These are phyloP conservation scores for Hortaea werneckii DNA, from an alignment of 2,329 filamentous ascomycete genomes.

Conservation along the genomic window DNA sequence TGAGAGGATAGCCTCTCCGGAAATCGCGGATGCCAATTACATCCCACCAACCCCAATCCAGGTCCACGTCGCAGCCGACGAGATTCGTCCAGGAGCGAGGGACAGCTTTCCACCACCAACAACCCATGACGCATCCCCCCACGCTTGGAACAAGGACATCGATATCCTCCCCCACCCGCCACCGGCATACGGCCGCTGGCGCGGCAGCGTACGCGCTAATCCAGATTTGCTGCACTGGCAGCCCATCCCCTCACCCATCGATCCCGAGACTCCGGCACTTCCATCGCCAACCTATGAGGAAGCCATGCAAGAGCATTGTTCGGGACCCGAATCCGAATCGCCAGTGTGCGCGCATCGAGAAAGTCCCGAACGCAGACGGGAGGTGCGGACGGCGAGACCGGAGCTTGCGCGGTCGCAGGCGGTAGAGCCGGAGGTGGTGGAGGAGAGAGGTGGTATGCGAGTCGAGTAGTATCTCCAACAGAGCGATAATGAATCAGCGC, in stretches of 20 bases:
- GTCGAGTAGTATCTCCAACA: neutral
- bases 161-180: constrained; percentile 41
- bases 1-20: constrained; percentile 9
- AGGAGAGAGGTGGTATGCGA: constrained; percentile 8
- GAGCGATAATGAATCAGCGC: no score
- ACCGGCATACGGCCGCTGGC: constrained; percentile 78
- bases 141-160: constrained; percentile 14
- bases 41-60: constrained; percentile 64
- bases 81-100: constrained; percentile 27
- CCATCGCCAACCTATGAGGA: constrained; percentile 25
- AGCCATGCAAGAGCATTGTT: constrained; percentile 8
- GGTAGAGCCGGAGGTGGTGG: constrained; percentile 21
- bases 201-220: constrained; percentile 72
- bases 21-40: constrained; percentile 37
- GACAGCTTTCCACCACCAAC: constrained; percentile 12
- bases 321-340: constrained; percentile 8
- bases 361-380: constrained; percentile 15
- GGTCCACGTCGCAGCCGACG: constrained; percentile 57
- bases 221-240: constrained; percentile 73
- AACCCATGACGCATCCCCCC: neutral
- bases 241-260: constrained; percentile 13
- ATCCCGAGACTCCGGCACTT: constrained; percentile 13
- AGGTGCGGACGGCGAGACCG: constrained; percentile 13
- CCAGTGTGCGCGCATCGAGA: constrained; percentile 21
- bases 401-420: constrained; percentile 10